A percentile compares a stretch with the other conserved stretches of the same genome.
phyloP scores from a whole-genome alignment of 495 filamentous ascomycete species.

The Hypoxylon fuscum region DNA sequence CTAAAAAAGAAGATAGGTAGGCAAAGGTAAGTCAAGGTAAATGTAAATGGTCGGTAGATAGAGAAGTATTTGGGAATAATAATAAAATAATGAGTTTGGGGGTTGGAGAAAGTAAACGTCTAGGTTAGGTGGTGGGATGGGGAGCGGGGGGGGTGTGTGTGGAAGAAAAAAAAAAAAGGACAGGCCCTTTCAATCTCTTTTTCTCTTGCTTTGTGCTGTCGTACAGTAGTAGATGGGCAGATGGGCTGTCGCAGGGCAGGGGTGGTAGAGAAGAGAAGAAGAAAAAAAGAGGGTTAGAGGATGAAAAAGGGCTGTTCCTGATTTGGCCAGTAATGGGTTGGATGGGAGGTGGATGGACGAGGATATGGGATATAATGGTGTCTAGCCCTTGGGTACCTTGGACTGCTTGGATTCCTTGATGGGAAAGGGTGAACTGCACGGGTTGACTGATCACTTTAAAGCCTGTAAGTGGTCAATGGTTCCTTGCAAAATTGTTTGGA shows the following conservation, averaged over 20 bases:
- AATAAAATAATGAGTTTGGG: conserved; percentile 34
- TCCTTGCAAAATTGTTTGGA: conserved; percentile 11
- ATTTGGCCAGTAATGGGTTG: conserved; percentile 36
- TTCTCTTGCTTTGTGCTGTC: conserved; percentile 31
- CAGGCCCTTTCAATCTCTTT: conserved; percentile 34
- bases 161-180: conserved; percentile 37
- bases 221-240: conserved; percentile 22
- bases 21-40: conserved; percentile 59
- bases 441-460: conserved; percentile 37
- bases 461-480: conserved; percentile 33
- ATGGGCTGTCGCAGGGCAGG: conserved; percentile 23
- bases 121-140: conserved; percentile 25
- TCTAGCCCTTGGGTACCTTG: conserved; percentile 21
- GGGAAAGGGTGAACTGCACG: conserved; percentile 8
- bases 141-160: conserved; percentile 28
- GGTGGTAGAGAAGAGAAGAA: conserved; percentile 8
- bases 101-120: conserved; percentile 29
- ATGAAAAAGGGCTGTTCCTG: conserved; percentile 38
- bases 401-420: conserved; percentile 22
- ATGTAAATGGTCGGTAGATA: conserved; percentile 41
- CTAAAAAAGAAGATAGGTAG: conserved; percentile 36
- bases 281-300: conserved; percentile 20
- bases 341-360: conserved; percentile 24
- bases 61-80: conserved; percentile 33
- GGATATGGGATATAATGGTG: conserved; percentile 28